Base-by-base conservation (phyloP, 2,329 filamentous ascomycete genomes). In the Chaetomium globosum region DNA sequence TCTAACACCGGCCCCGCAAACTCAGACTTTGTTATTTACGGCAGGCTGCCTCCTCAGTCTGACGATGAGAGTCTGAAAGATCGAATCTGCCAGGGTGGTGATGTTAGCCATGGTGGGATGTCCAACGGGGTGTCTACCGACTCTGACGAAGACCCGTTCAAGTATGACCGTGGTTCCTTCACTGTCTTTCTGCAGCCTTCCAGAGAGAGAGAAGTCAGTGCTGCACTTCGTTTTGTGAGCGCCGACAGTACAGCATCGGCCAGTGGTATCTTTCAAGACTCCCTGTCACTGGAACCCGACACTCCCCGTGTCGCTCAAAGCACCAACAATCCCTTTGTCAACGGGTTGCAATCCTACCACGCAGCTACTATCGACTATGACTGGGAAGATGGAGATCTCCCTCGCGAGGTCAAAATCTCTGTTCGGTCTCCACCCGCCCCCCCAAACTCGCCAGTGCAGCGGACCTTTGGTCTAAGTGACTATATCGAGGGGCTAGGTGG, bases 121-220 rank as follows among this genome's bases (percentile, higher is more conserved):
- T 59, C 23, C 57, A 71, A 67, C 51, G 71, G 60, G 69, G 75
- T 65, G 46, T 74, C 73, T 3, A 76, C 75, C 30, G 77, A 74
- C 6, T 79, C 77, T 0, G 76, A 76, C 36, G 72, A 75, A 0
- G 80, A 83, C 49, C 81, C 79, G 0, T 84, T 83, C 72, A 75
- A 75, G 56, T 83, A 82, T 65, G 81, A 83, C 68, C 74, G 72
- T 39, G 74, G 75, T 9, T 67, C 73, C 1, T 80, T 80, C 66
- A 75, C 73, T 16, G 65, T 74, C 10, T 79, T 79, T 48, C 69
- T 81, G 9, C 73, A 76, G 8, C 72, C 76, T 4, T 73, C 75
- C 1, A 76, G 75, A 63, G 80, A 83, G 66, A 74, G 77, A 62
- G 79, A 83, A 12, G 75, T 82, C 16, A 82, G 79, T 62, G 75